These are phyloP conservation scores for Hibiscus tridactylites DNA, from an alignment of 345 rosid genomes.

Conservation along the genomic window DNA sequence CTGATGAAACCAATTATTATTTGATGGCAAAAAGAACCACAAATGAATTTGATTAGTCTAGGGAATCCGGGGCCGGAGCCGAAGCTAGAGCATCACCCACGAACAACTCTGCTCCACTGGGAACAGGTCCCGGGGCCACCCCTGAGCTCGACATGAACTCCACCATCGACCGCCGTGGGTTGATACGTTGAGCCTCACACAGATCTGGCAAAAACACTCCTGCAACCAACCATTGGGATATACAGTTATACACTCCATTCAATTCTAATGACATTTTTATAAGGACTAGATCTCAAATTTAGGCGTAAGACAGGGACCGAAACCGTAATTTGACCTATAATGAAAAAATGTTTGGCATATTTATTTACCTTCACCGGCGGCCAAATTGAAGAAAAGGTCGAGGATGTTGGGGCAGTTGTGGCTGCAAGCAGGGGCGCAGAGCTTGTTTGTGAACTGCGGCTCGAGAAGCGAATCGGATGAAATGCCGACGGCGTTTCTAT, in stretches of 20 bases:
- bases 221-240: constrained; percentile 20
- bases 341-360: background rate
- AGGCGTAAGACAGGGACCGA: background rate
- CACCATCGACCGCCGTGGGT: constrained; percentile 71
- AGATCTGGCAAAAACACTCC: constrained; percentile 89
- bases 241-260: background rate
- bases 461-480: constrained; percentile 87
- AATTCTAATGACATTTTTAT: background rate
- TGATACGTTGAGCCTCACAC: constrained; percentile 46
- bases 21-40: no score
- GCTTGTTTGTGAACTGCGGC: constrained; percentile 63
- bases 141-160: constrained; percentile 57
- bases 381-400: constrained; percentile 90
- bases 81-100: background rate
- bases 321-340: background rate
- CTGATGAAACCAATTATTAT: no score
- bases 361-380: constrained; percentile 91
- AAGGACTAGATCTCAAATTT: background rate
- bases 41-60: no score
- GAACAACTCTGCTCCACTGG: background rate
- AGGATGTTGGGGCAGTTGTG: constrained; percentile 81
- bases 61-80: background rate
- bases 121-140: background rate
- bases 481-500: constrained; percentile 72
- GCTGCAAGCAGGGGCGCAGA: constrained; percentile 72